These are phyloP conservation scores for Blastobotrys illinoisensis DNA, from an alignment of 1,139 yeast genomes.

Conservation along the genomic window DNA sequence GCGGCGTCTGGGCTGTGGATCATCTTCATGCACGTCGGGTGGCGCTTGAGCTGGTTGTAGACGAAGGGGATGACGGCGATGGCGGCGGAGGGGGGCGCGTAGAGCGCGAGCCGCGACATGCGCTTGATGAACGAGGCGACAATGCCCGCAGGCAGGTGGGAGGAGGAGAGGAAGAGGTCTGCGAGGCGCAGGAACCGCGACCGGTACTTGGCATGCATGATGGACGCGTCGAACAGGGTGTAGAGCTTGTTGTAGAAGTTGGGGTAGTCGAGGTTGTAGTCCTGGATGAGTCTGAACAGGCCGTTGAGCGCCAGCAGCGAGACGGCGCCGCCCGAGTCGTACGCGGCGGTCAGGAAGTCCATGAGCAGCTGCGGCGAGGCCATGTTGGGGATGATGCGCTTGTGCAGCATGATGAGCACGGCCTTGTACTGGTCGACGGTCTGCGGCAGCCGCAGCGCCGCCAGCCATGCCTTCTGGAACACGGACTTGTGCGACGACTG, in stretches of 20 bases:
- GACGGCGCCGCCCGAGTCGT: slow-evolving; percentile 60
- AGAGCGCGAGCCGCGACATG: slow-evolving; percentile 65
- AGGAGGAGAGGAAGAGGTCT: slow-evolving; percentile 78
- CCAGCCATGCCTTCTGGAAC: slow-evolving; percentile 66
- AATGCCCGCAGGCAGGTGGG: slow-evolving; percentile 77
- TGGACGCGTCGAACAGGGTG: slow-evolving; percentile 63
- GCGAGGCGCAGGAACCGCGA: slow-evolving; percentile 84
- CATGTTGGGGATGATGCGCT: slow-evolving; percentile 76
- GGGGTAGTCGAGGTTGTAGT: slow-evolving; percentile 85
- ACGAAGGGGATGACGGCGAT: slow-evolving; percentile 86
- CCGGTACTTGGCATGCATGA: slow-evolving; percentile 72
- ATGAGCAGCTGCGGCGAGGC: slow-evolving; percentile 74
- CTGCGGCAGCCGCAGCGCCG: slow-evolving; percentile 47
- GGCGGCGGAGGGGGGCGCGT: slow-evolving; percentile 87
- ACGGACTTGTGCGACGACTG: slow-evolving; percentile 53
- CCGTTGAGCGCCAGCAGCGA: slow-evolving; percentile 85
- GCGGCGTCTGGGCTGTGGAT: slow-evolving; percentile 50
- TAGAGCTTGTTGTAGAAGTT: slow-evolving; percentile 81
- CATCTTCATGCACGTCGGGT: slow-evolving; percentile 90
- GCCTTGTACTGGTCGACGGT: slow-evolving; percentile 58
- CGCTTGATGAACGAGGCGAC: slow-evolving; percentile 87
- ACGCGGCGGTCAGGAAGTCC: slow-evolving; percentile 91
- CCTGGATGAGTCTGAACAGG: slow-evolving; percentile 76
- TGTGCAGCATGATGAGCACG: slow-evolving; percentile 66
- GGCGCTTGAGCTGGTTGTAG: slow-evolving; percentile 81